These are phyloP conservation scores for Fraxinus ornus DNA, from an alignment of 305 asterid genomes.

Conservation along the genomic window DNA sequence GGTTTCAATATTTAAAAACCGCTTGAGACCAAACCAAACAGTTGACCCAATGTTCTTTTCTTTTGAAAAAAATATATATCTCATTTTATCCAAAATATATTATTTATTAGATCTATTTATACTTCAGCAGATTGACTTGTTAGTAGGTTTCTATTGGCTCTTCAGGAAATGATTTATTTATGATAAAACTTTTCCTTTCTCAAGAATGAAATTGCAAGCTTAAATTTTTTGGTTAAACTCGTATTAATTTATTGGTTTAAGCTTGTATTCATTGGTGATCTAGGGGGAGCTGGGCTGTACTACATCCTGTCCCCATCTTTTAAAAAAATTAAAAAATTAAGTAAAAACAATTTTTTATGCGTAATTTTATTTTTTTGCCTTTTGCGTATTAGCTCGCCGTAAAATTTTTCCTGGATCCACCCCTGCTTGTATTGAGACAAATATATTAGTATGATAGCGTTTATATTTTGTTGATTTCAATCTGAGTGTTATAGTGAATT, in stretches of 20 bases:
- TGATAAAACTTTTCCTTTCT: neutral
- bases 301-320: too few species aligned
- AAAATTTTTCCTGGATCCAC: too few species aligned
- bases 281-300: too few species aligned
- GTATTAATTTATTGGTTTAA: too few species aligned
- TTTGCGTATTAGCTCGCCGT: too few species aligned
- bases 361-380: too few species aligned
- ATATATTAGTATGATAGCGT: too few species aligned
- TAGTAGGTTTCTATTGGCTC: neutral
- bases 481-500: neutral
- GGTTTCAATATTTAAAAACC: neutral
- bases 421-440: neutral
- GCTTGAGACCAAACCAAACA: neutral
- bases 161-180: neutral
- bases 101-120: neutral
- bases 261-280: too few species aligned
- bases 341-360: too few species aligned
- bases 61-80: too few species aligned
- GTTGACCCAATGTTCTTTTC: neutral
- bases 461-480: too few species aligned
- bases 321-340: too few species aligned
- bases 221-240: neutral
- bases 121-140: neutral
- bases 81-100: neutral
- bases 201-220: neutral